phyloP scores from a whole-genome alignment of 257 asterid species.

The Fraxinus quadrangulata region DNA sequence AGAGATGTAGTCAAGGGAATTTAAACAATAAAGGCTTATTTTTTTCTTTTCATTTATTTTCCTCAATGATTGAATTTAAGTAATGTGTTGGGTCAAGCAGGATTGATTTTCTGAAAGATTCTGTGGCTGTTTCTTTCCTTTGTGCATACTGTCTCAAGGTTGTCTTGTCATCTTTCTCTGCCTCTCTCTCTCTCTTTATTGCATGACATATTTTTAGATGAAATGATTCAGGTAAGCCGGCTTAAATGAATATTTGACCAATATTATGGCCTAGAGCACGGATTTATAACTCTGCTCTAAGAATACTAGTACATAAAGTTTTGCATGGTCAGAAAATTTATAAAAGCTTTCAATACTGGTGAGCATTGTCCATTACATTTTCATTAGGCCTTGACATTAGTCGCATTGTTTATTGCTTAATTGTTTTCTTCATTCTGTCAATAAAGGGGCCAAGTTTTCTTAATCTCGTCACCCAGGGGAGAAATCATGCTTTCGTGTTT shows the following conservation, averaged over 20 bases:
- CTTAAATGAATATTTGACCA: background rate
- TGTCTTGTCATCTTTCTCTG: background rate
- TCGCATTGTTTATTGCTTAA: background rate
- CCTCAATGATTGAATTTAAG: background rate
- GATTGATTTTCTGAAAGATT: background rate
- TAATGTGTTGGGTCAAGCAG: background rate
- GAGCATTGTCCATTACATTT: background rate
- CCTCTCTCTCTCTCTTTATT: background rate
- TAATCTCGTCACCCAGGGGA: background rate
- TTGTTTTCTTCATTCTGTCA: background rate
- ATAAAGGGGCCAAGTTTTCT: background rate
- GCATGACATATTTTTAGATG: background rate
- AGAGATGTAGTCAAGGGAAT: background rate
- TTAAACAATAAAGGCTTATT: background rate
- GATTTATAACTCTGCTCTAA: background rate
- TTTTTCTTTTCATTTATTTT: background rate
- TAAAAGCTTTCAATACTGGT: background rate
- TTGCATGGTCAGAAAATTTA: background rate
- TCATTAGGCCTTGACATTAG: background rate
- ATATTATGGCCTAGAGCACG: background rate
- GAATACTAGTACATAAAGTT: background rate
- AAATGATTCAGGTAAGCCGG: background rate
- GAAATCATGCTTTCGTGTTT: background rate
- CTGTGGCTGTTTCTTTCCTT: background rate
- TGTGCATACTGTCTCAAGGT: background rate